phyloP scores from a whole-genome alignment of 1,284 basidiomycete species.

The Serendipita sp. region DNA sequence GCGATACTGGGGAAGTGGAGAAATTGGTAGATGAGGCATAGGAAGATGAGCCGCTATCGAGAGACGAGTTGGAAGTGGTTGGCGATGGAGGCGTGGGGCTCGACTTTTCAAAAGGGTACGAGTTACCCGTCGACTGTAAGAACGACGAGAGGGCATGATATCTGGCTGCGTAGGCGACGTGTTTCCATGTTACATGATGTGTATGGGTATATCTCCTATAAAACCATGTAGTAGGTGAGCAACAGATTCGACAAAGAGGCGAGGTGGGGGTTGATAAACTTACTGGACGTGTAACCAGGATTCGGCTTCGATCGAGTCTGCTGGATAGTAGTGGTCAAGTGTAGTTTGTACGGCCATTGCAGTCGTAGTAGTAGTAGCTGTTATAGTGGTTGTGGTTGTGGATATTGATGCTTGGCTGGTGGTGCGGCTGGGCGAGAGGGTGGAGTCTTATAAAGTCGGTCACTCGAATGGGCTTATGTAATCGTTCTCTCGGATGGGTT shows the following conservation, averaged over 20 bases:
- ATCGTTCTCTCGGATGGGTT: no score
- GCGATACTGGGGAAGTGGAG: no score
- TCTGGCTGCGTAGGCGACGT: constrained; percentile 37
- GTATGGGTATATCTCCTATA: constrained; percentile 49
- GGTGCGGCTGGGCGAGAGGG: no score
- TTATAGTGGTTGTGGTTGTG: neutral
- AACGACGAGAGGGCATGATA: constrained; percentile 9
- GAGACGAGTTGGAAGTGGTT: no score
- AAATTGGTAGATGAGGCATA: no score
- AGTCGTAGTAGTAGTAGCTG: no score
- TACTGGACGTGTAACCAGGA: neutral
- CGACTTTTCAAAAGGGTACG: no score
- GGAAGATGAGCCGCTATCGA: no score
- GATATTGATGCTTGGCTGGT: no score
- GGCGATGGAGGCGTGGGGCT: no score
- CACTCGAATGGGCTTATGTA: no score
- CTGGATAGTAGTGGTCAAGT: neutral
- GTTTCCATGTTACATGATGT: constrained; percentile 29
- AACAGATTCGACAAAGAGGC: constrained; percentile 9
- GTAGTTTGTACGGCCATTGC: neutral
- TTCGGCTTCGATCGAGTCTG: constrained; percentile 2
- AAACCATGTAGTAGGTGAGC: constrained; percentile 30
- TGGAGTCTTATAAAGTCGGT: no score
- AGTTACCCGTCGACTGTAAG: neutral
- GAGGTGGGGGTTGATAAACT: neutral